Conservation (phyloP, 208 protist genomes). For the Wallacemonas collosoma region DNA sequence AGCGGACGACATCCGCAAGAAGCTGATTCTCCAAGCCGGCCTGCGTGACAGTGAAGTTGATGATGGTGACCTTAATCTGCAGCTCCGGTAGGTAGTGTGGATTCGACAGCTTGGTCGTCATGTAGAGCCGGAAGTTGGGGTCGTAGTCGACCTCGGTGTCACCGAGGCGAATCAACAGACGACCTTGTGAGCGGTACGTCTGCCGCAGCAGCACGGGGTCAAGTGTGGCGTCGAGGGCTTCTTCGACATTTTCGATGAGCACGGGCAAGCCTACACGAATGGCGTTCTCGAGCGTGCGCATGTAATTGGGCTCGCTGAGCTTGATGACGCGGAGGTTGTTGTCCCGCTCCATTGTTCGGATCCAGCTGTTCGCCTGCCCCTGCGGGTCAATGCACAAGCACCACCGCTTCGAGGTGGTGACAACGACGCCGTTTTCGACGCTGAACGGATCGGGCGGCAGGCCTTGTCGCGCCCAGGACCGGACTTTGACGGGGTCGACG, state of each 20-base stretch:
- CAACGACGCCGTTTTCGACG: conserved; percentile 92
- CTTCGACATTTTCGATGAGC: conserved; percentile 96
- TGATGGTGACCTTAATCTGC: conserved; percentile 93
- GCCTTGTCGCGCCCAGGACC: conserved; percentile 93
- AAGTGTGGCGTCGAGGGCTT: conserved; percentile 96
- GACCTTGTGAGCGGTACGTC: conserved; percentile 91
- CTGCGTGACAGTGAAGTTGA: conserved; percentile 96
- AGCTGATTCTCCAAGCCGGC: conserved; percentile 93
- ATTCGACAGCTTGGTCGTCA: conserved; percentile 96
- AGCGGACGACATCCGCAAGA: conserved; percentile 91
- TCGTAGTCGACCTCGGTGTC: conserved; percentile 96
- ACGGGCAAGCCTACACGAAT: conserved; percentile 96
- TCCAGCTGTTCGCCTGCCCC: conserved; percentile 96
- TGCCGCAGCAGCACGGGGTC: conserved; percentile 96
- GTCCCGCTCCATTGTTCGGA: conserved; percentile 92
- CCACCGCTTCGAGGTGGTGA: conserved; percentile 90
- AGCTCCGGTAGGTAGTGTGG: conserved; percentile 96
- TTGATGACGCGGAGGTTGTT: conserved; percentile 93
- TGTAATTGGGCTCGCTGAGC: conserved; percentile 90
- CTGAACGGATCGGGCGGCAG: conserved; percentile 95
- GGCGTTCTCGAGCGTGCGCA: conserved; percentile 93
- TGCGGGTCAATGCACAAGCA: conserved; percentile 96
- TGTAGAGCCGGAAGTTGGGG: conserved; percentile 94
- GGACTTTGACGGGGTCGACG: conserved; percentile 91
- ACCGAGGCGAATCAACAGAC: conserved; percentile 92